These are phyloP conservation scores for Elsinoe fawcettii DNA, from an alignment of 2,329 filamentous ascomycete species.

Conservation along the genomic window DNA sequence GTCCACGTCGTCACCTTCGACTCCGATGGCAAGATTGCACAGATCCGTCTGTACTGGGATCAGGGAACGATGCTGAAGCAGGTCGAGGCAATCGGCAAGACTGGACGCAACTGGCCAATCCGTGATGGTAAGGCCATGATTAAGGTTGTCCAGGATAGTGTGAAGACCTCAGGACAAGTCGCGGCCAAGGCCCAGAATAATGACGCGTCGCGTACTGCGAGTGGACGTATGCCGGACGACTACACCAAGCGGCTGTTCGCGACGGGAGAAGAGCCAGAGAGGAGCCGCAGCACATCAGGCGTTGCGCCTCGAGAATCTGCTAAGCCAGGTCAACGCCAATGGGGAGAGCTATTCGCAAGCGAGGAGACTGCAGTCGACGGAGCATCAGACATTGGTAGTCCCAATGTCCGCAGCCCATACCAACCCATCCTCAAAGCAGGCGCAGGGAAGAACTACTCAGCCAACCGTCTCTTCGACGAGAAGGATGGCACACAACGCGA, in stretches of 20 bases:
- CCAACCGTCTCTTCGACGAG: conserved; percentile 50
- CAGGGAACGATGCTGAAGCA: conserved; percentile 88
- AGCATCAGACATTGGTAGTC: conserved; percentile 27
- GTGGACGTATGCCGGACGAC: conserved; percentile 7
- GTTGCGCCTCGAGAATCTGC: conserved; percentile 58
- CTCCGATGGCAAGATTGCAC: conserved; percentile 64
- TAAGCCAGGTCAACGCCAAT: conserved; percentile 61
- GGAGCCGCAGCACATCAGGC: background rate
- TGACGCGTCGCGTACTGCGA: conserved; percentile 19
- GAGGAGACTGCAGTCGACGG: conserved; percentile 31
- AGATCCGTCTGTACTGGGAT: conserved; percentile 91
- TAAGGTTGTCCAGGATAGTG: conserved; percentile 44
- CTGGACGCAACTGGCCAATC: conserved; percentile 91
- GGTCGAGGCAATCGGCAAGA: conserved; percentile 84
- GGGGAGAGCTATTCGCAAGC: conserved; percentile 60
- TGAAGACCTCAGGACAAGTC: conserved; percentile 28
- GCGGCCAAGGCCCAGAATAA: conserved; percentile 28
- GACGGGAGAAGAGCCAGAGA: conserved; percentile 52
- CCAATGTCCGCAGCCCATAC: conserved; percentile 11
- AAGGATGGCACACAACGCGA: conserved; percentile 38
- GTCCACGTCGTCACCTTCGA: conserved; percentile 86
- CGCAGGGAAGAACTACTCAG: conserved; percentile 44
- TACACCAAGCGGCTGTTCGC: conserved; percentile 52
- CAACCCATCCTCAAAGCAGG: conserved; percentile 39
- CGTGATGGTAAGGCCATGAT: conserved; percentile 77